Evolutionary conservation across 306 rosid species (phyloP), one percentile per base, ranked within the genome.

Genomic region (Quercus bicolor): DNA sequence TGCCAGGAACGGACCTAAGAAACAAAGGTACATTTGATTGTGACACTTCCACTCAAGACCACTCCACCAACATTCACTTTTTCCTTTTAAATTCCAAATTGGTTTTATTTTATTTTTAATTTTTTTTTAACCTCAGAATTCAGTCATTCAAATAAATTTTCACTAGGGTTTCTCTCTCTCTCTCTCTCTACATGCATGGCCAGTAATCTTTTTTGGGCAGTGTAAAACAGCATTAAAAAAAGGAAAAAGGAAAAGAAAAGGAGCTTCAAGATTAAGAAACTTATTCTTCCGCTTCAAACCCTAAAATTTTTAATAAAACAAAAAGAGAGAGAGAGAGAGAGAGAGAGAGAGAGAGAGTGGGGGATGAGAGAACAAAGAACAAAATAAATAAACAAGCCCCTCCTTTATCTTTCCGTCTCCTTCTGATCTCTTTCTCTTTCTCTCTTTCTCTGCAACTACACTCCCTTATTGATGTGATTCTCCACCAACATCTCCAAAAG

Each of bases 31-130:
- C 87, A 71, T 82, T 69, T 88, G 97, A 92, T 78, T 72, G 92
- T 72, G 96, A 92, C 89, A 73, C 91, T 85, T 89, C 96, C 96
- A 92, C 91, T 93, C 83, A 85, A 68, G 85, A 84, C 87, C 85
- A 59, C 84, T 81, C 91, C 91, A 81, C 91, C 90, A 87, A 80
- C 85, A 88, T 81, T 82, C 77, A 33, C 89, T 84, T 85, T 90
- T 88, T 70, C 66, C 73, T 89, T 86, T 85, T 78, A 62, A 75
- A 75, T 80, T 85, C 60, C 54, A 16, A 21, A 31, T 68, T 78
- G 79, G 77, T 53, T 71, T 82, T 79, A 12, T 40, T 51, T 31
- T n/a, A 56, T 71, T 21, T 19, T 9, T 59, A 60, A 26, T 26
- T 60, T 68, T 70, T 70, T 4, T 77, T 68, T 72, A 20, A 60